Evolutionary conservation across 495 filamentous ascomycete genomes (phyloP).

Genomic region (Trichocladium antarcticum): DNA sequence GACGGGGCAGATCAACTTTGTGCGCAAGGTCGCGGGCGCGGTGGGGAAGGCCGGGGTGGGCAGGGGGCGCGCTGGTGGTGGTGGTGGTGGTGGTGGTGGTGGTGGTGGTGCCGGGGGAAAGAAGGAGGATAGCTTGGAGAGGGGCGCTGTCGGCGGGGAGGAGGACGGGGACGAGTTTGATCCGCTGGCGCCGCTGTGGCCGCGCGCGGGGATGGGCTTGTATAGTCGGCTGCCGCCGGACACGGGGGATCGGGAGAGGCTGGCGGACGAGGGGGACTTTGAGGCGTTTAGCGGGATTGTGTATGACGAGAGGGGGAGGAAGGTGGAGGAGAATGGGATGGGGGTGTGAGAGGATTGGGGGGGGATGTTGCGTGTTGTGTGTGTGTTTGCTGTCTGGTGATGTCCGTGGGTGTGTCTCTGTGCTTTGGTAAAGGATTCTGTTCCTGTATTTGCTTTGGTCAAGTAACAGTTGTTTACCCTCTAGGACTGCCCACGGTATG

Average conservation of each 20-base stretch:
- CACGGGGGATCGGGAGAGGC: constrained; percentile 33
- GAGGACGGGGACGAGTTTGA: constrained; percentile 26
- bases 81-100: no score
- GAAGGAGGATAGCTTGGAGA: constrained; percentile 16
- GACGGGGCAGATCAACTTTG: constrained; percentile 29
- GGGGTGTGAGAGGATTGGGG: constrained; percentile 10
- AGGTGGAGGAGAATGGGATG: constrained; percentile 28
- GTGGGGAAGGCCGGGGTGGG: neutral
- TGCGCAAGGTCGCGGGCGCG: constrained; percentile 27
- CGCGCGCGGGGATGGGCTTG: constrained; percentile 50
- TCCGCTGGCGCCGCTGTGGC: constrained; percentile 49
- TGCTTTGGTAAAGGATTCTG: no score
- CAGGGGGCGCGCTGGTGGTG: no score
- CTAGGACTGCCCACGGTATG: no score
- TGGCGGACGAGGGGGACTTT: constrained; percentile 39
- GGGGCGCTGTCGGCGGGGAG: neutral
- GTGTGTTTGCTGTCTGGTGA: neutral
- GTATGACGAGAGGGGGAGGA: constrained; percentile 34
- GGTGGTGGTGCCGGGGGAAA: no score
- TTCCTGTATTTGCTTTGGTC: no score
- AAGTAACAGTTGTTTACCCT: no score
- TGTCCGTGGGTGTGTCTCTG: no score
- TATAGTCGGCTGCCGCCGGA: constrained; percentile 36
- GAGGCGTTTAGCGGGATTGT: constrained; percentile 44
- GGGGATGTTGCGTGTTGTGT: no score